These are phyloP conservation scores for Lentinula novae-zelandiae DNA, from an alignment of 1,284 basidiomycete species.

Conservation along the genomic window DNA sequence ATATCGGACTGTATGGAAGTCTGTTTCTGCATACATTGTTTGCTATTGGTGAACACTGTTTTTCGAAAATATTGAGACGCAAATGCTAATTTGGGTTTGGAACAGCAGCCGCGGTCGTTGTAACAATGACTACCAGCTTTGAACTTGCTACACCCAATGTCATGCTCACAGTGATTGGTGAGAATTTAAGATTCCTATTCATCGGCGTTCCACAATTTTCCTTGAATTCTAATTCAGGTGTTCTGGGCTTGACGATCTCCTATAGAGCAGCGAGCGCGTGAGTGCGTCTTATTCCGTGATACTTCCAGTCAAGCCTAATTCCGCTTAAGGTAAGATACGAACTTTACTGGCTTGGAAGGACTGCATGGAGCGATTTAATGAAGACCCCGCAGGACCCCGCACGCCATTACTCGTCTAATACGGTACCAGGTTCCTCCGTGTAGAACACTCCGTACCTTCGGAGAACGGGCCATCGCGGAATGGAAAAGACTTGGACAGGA, in stretches of 20 bases:
- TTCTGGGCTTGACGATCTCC: slow-evolving; percentile 69
- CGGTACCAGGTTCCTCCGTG: slow-evolving; percentile 62
- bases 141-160: slow-evolving; percentile 49
- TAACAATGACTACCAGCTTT: slow-evolving; percentile 38
- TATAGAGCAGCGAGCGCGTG: slow-evolving; percentile 42
- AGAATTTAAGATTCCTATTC: slow-evolving; percentile 14
- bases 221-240: slow-evolving; percentile 34
- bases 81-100: not conserved
- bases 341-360: slow-evolving; percentile 62
- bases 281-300: not conserved
- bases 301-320: not conserved
- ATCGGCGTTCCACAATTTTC: not conserved
- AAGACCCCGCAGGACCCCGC: slow-evolving; percentile 39
- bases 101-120: slow-evolving; percentile 37
- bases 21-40: slow-evolving; percentile 57
- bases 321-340: slow-evolving; percentile 41
- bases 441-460: slow-evolving; percentile 32
- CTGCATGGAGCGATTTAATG: slow-evolving; percentile 57
- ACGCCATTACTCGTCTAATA: slow-evolving; percentile 48
- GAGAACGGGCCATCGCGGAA: slow-evolving; percentile 28
- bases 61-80: not conserved
- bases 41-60: slow-evolving; percentile 38
- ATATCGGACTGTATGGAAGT: slow-evolving; percentile 69
- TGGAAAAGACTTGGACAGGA: slow-evolving; percentile 35
- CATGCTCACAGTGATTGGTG: slow-evolving; percentile 60